Evolutionary conservation across 1,284 basidiomycete genomes (phyloP), one percentile per base, ranked within the genome.

Genomic region (Moniliophthora roreri): DNA sequence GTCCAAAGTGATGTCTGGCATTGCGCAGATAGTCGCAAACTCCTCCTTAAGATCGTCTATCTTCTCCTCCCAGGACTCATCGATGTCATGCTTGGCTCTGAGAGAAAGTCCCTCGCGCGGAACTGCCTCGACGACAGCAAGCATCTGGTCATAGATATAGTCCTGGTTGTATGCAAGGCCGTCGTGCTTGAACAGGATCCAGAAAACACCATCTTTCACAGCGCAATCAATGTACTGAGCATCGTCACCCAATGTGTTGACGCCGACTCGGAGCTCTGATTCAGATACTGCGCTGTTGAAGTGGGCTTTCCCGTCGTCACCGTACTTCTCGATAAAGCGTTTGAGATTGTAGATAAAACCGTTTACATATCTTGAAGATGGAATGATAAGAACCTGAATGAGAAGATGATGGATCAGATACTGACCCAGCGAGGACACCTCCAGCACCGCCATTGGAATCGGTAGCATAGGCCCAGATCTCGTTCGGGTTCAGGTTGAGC

Each of bases 201-300:
- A 44, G 20, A 49, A 50, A 13, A 44, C 40, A 18, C 52, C 52
- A 18, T 54, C 47, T 36, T 23, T 49, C 4, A 54, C 40, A 37
- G 39, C 48, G 32, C 45, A 47, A 15, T 18, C 23, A 34, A 54
- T 50, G 39, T 53, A 44, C 48, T 59, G 45, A 24, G 62, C 69
- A 35, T 63, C 53, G 18, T 67, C 64, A 18, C 69, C 70, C 4
- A 57, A 56, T 16, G 65, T 60, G 56, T 71, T 68, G 24, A 67
- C 70, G 20, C 58, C 58, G 26, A 72, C 21, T 21, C 58, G 62
- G 50, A 73, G 55, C 54, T 70, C 63, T 9, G 63, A 56, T 34
- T 67, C 57, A 39, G 62, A 60, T 10, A 73, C 70, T 2, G 66
- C 67, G 11, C 65, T 64, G 60, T 71, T 70, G 65, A 72, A 71